Base-by-base conservation (phyloP, 306 rosid species). In the Casuarina cunninghamiana region DNA sequence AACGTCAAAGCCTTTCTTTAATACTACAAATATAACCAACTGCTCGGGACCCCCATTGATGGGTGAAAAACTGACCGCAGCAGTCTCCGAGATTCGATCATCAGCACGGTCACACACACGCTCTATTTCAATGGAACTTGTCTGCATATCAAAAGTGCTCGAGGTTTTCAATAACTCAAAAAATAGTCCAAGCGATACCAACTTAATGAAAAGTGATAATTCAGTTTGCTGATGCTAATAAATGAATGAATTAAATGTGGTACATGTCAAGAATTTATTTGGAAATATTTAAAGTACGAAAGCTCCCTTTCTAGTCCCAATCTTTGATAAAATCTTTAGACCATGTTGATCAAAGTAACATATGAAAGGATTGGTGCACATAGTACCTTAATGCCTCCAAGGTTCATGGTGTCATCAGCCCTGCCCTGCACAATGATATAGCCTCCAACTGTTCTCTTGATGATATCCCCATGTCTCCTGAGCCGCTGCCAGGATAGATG, bases 321-420 rank as follows among this genome's bases (percentile, higher is more conserved):
- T 46, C 35, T 57, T 57, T 57, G 65, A 57, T 57, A 21, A 19
- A 57, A 9, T 17, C 0, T 7, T 57, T 21, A 19, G 26, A 21
- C 63, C 13, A n/a, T 57, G 10, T 21, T 21, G 43, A 11, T 37
- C 43, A 4, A 62, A 62, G 19, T 13, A 35, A 13, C 11, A 3
- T 32, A 57, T 9, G 49, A 42, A 8, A 21, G 2, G 5, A 58
- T 8, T 58, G 61, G 26, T 19, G 72, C 65, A 61, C 35, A 53
- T 16, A 19, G n/a, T 82, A 94, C 96, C 97, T 92, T 94, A 76
- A 94, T 92, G 74, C 98, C 98, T 50, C 98, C 97, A 53, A 92
- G 94, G 85, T 89, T 94, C 98, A 94, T 94, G 66, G 98, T 94
- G 84, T 91, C 98, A 77, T 94, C 97, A 45, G 97, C 96, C 86